Conservation (phyloP, 2,329 filamentous ascomycete genomes). For the Xylaria sp. region DNA sequence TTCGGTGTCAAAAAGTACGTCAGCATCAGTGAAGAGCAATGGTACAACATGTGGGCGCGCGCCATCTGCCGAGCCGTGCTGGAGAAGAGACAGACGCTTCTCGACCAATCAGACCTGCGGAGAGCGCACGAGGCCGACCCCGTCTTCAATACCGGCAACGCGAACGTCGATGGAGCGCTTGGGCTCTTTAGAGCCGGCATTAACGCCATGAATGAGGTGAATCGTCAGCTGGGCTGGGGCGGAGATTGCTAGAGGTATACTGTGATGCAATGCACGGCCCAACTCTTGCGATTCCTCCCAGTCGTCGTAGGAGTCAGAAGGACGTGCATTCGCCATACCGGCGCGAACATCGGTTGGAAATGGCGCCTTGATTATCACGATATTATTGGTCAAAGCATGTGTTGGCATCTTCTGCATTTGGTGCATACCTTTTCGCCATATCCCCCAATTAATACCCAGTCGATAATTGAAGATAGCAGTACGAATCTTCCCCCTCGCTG, state of each 20-base stretch:
- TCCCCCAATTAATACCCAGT: background rate
- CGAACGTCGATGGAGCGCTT: slow-evolving; percentile 54
- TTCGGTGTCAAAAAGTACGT: slow-evolving; percentile 61
- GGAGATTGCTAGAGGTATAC: slow-evolving; percentile 45
- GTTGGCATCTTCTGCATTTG: background rate
- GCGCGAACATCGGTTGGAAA: slow-evolving; percentile 14
- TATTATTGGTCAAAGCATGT: slow-evolving; percentile 23
- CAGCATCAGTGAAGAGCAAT: slow-evolving; percentile 66
- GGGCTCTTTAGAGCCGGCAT: slow-evolving; percentile 61
- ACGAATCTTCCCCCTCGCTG: background rate
- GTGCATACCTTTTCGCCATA: background rate
- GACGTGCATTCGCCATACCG: slow-evolving; percentile 10
- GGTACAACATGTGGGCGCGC: slow-evolving; percentile 71
- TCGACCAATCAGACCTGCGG: slow-evolving; percentile 68
- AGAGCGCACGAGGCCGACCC: slow-evolving; percentile 55
- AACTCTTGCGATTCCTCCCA: background rate
- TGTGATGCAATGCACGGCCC: slow-evolving; percentile 5
- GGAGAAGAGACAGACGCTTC: slow-evolving; percentile 64
- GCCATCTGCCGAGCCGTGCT: slow-evolving; percentile 70
- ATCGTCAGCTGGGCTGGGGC: slow-evolving; percentile 67
- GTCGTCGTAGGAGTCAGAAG: slow-evolving; percentile 25
- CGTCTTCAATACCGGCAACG: slow-evolving; percentile 54
- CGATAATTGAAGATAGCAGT: background rate
- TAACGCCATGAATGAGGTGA: slow-evolving; percentile 63
- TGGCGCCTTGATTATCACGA: slow-evolving; percentile 15